phyloP scores from a whole-genome alignment of 495 filamentous ascomycete species.

The Bacidia rubella region DNA sequence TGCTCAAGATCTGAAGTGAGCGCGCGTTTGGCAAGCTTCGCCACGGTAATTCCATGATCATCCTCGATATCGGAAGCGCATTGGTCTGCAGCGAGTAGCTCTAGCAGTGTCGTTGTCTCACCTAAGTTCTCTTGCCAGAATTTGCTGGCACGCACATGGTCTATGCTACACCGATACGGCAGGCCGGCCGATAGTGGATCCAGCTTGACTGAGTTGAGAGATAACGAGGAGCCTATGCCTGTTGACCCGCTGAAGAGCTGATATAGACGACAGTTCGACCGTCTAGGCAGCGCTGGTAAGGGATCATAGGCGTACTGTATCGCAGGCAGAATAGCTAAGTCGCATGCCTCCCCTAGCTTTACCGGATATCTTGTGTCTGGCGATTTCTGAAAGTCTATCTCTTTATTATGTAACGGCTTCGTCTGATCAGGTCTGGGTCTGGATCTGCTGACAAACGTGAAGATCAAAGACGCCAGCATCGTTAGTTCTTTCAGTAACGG shows the following conservation, averaged over 20 bases:
- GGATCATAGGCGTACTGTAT: neutral
- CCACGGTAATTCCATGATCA: constrained; percentile 1
- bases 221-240: neutral
- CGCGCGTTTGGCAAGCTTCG: constrained; percentile 1
- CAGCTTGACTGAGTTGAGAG: neutral
- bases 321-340: neutral
- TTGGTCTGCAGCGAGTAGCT: constrained; percentile 4
- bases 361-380: too few relatives aligned
- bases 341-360: too few relatives aligned
- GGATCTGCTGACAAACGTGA: too few relatives aligned
- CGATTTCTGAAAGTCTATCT: neutral
- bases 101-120: constrained; percentile 1
- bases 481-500: too few relatives aligned
- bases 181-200: neutral
- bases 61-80: constrained; percentile 3
- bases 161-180: neutral
- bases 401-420: neutral
- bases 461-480: too few relatives aligned
- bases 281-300: neutral
- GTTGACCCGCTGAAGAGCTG: neutral
- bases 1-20: constrained; percentile 5
- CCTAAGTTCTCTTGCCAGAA: neutral
- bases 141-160: neutral
- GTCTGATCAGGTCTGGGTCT: too few relatives aligned
- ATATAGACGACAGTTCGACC: neutral